Conservation (phyloP, 176 grass and related monocot species). For the Carex cristatella region DNA sequence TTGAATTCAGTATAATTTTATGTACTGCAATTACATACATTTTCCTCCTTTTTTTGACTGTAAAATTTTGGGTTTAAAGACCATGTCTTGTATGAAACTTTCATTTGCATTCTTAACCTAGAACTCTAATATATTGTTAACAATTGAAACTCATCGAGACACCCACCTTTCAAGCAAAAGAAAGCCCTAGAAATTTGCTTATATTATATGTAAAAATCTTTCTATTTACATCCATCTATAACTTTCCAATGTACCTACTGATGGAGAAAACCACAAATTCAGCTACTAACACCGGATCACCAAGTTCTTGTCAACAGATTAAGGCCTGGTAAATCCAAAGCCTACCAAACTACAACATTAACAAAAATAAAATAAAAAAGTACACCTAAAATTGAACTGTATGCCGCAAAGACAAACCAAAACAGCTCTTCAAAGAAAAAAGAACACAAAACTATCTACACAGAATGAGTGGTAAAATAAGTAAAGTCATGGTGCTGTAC, state of each 20-base stretch:
- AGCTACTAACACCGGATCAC: background rate
- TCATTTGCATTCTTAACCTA: background rate
- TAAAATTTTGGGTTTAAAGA: background rate
- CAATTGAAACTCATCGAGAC: background rate
- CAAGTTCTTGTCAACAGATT: background rate
- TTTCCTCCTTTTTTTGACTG: background rate
- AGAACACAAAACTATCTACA: slow-evolving; percentile 18
- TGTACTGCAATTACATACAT: background rate
- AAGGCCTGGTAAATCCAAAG: background rate
- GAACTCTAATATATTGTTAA: background rate
- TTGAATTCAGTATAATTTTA: background rate
- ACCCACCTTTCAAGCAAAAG: background rate
- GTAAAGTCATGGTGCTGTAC: slow-evolving; percentile 57
- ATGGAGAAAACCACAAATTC: background rate
- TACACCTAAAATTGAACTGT: background rate
- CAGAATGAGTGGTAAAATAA: slow-evolving; percentile 31
- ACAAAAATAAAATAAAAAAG: background rate
- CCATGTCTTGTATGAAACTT: background rate
- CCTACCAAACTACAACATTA: background rate
- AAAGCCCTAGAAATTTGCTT: background rate
- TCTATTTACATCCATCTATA: slow-evolving; percentile 5
- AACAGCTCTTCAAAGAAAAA: slow-evolving; percentile 7
- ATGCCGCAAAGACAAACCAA: background rate
- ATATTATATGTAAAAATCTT: background rate
- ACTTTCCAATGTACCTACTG: background rate